Base-by-base conservation (phyloP, 2,329 filamentous ascomycete genomes). In the Aulographum hederae region DNA sequence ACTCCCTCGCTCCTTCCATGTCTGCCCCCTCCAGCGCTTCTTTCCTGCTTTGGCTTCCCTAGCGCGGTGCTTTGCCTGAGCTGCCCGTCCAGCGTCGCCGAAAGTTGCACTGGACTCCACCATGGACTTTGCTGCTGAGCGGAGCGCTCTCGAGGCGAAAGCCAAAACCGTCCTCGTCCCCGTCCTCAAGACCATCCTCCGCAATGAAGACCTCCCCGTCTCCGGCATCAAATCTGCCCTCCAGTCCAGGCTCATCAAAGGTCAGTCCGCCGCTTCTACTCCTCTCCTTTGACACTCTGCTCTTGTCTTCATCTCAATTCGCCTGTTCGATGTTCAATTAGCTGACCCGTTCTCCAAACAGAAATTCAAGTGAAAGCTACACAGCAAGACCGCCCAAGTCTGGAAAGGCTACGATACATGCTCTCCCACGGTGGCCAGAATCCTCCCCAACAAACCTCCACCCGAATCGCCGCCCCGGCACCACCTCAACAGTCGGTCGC, bases 181-280 rank as follows among this genome's bases (percentile, higher is more conserved):
- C 10, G 15, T n/a, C n/a, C n/a, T n/a, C n/a, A 79, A 82, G 44
- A 65, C 65, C 32, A 75, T 95, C 41, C 78, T 86, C 47, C 67
- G 71, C 39, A 61, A 68, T 37, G 80, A 92, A 56, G 68, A 73
- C 29, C 61, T 92, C 21, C 67, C 70, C 41, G 77, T 80, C 37
- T 79, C 76, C 18, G 89, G 89, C 14, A 76, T 89, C 45, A 98
- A 98, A 61, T 70, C 73, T 20, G 69, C 78, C 26, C 60, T 95
- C 37, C 84, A 93, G 54, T 58, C 60, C 36, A 75, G 86, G 44
- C 78, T 94, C 38, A 69, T 77, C 39, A 61, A 69, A 36, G 69
- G 89, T 95, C 63, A 55, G 79, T n/a, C n/a, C n/a, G n/a, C n/a
- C n/a, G n/a, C n/a, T n/a, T n/a, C n/a, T n/a, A n/a, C n/a, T n/a